Evolutionary conservation across 2,329 filamentous ascomycete species (phyloP), one percentile per base, ranked within the genome.

Genomic region (Aspergillus pseudoglaucus): DNA sequence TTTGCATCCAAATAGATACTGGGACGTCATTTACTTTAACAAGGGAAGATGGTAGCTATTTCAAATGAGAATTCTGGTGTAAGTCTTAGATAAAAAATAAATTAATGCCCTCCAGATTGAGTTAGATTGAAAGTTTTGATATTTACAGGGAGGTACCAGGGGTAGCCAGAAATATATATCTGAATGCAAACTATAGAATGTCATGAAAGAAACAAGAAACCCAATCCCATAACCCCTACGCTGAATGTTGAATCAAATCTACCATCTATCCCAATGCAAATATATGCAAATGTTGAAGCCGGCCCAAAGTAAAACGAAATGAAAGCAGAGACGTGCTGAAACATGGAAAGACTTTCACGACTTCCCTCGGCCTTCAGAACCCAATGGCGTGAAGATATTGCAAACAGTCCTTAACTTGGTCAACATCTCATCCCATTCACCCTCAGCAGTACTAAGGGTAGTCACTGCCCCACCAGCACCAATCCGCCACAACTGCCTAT

Each of bases 391-490:
- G 47, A 75, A 78, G 47, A 72, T 63, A 25, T 61, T 65, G 49
- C 68, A 59, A 20, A 75, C 70, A 17, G 70, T 73, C 42, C 69
- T 62, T 48, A 88, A 68, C 69, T 90, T 91, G 6, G 82, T 83
- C 60, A 85, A 76, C 90, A 97, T 96, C 75, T 97, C 93, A 51
- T 94, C 87, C 70, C 84, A 85, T 74, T 97, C 91, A 3, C 83
- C 88, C 49, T 84, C 77, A 0, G 85, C 76, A 2, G 85, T 88
- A 64, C 90, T 95, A 49, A 95, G 74, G 20, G 83, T 85, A 1
- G 91, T 97, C 14, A 97, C 83, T 0, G 91, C 91, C 1, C 91
- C 93, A 1, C 91, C 93, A 5, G 91, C 91, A 4, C 90, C 91
- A 33, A 96, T 82, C 37, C 81, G 80, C 91, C 91, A 97, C 17